phyloP scores from a whole-genome alignment of 2,329 filamentous ascomycete species.

The Colletotrichum falcatum region DNA sequence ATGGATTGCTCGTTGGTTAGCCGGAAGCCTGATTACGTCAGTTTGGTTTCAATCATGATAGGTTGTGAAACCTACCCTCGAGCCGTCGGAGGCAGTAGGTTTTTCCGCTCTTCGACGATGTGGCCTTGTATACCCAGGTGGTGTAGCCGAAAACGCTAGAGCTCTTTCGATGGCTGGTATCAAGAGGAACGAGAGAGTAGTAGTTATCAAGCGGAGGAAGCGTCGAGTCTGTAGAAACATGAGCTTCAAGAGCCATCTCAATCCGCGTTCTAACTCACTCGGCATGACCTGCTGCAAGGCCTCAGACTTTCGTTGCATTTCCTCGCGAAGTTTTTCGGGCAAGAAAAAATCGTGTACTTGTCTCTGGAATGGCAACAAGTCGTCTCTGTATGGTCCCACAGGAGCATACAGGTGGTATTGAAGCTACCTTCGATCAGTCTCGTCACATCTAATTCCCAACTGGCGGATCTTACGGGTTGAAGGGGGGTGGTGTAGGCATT shows the following conservation, averaged over 20 bases:
- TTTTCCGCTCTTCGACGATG: conserved; percentile 87
- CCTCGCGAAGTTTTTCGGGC: conserved; percentile 86
- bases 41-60: conserved; percentile 39
- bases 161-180: conserved; percentile 83
- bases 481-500: conserved; percentile 62
- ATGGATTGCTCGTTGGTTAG: conserved; percentile 92
- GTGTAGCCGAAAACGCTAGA: conserved; percentile 85
- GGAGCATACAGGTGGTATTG: conserved; percentile 96
- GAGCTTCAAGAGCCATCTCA: neutral
- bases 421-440: conserved; percentile 61
- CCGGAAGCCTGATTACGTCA: conserved; percentile 72
- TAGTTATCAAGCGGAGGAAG: conserved; percentile 87
- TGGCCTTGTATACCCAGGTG: conserved; percentile 96
- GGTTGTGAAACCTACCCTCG: conserved; percentile 67
- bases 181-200: conserved; percentile 90
- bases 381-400: conserved; percentile 83
- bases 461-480: conserved; percentile 67
- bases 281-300: conserved; percentile 87
- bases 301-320: conserved; percentile 89
- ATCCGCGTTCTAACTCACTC: conserved; percentile 61
- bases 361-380: conserved; percentile 85
- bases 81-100: conserved; percentile 89
- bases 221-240: conserved; percentile 60
- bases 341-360: conserved; percentile 93
- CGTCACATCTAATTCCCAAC: neutral